Evolutionary conservation across 106 monocot species (phyloP), one percentile per base, ranked within the genome.

Genomic region (Phalaenopsis equestris): DNA sequence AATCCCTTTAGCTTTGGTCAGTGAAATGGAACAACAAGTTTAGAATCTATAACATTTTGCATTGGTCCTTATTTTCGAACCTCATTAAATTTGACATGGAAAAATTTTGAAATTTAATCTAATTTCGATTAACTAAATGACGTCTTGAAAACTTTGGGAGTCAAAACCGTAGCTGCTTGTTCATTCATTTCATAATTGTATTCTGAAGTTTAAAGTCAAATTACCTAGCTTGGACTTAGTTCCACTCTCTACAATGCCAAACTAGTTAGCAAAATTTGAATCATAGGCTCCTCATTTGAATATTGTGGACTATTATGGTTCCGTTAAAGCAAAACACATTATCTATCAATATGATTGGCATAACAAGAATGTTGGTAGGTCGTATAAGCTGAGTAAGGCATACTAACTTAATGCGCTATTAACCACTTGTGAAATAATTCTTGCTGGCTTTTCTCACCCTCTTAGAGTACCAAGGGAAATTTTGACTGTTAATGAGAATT

Each of bases 231-330:
- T 98, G 70, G 90, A 94, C 39, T 84, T 98, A 72, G 97, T 98
- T 80, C 97, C 97, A 73, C 92, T 98, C 45, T 98, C 94, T 17
- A 98, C 97, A 18, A 94, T 98, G 94, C 97, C 97, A 45, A 98
- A 98, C 47, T 98, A 94, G 97, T 57, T 94, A 75, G 90, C 97
- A 75, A 94, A 98, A 78, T 98, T 98, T 84, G 16, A 87, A 75
- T 83, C 85, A 64, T 98, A 94, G 97, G 89, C 92, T 68, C 94
- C 97, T 75, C 90, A 98, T 87, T 82, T 98, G 67, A 94, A 98
- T 87, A 89, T 98, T 72, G 92, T 98, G 19, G 97, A 98, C 77
- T 98, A 98, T 80, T 94, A 98, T 88, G 97, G 97, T 56, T 76
- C 88, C 81, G 92, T 94, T 79, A 92, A 92, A 85, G 89, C 97